Conservation (phyloP, 1,284 basidiomycete genomes). For the Tylopilus sp. region DNA sequence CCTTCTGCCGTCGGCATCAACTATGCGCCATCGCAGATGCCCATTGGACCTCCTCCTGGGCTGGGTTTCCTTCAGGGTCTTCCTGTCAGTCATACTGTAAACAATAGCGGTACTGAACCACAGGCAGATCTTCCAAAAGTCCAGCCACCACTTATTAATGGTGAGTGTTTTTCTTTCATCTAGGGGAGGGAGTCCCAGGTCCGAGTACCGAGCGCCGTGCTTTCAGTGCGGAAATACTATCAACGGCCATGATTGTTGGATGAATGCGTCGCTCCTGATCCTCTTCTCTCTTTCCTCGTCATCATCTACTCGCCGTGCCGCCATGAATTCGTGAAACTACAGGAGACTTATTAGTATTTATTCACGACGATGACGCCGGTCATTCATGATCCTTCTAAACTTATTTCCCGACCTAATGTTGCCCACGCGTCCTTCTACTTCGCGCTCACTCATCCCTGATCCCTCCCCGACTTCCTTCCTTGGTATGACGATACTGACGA, state of each 20-base stretch:
- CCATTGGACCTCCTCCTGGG: constrained; percentile 64
- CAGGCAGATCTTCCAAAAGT: constrained; percentile 29
- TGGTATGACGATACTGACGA: constrained; percentile 48
- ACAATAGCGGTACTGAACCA: constrained; percentile 15
- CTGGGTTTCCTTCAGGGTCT: constrained; percentile 45
- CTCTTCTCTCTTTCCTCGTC: constrained; percentile 18
- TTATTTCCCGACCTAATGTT: constrained; percentile 4
- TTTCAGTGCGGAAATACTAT: constrained; percentile 78
- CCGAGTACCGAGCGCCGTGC: constrained; percentile 77
- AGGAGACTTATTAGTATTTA: constrained; percentile 24
- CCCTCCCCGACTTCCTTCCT: constrained; percentile 29
- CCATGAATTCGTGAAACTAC: constrained; percentile 29
- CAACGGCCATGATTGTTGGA: constrained; percentile 54
- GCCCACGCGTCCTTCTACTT: background rate
- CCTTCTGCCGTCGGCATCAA: constrained; percentile 8
- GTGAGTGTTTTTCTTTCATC: constrained; percentile 59
- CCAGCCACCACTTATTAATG: constrained; percentile 44
- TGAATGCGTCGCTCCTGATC: constrained; percentile 25
- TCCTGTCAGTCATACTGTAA: constrained; percentile 28
- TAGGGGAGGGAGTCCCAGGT: constrained; percentile 70
- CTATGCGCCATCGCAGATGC: constrained; percentile 31
- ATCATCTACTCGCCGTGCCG: constrained; percentile 22
- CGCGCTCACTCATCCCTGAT: constrained; percentile 12
- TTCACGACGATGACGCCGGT: constrained; percentile 21
- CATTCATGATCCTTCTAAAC: constrained; percentile 17